phyloP scores from a whole-genome alignment of 2,329 filamentous ascomycete species.

The Colletotrichum liriopes region DNA sequence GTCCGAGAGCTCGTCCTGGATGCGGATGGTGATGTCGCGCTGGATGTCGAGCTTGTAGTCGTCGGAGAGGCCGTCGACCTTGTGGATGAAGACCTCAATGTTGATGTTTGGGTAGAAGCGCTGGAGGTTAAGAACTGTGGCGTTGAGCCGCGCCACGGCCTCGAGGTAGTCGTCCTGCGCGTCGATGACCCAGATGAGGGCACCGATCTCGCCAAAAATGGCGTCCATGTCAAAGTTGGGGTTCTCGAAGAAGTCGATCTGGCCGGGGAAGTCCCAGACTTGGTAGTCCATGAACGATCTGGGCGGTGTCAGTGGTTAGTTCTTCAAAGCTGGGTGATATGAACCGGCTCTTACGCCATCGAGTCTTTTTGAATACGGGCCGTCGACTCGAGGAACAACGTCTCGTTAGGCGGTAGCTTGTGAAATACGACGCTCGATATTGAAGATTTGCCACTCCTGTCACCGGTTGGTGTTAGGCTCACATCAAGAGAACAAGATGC shows the following conservation, averaged over 20 bases:
- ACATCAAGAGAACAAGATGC: not conserved
- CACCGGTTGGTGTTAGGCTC: not conserved
- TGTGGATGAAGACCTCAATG: conserved; percentile 99
- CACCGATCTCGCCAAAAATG: conserved; percentile 95
- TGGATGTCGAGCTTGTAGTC: conserved; percentile 98
- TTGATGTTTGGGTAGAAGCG: conserved; percentile 93
- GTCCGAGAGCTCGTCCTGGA: conserved; percentile 95
- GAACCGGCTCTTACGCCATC: conserved; percentile 80
- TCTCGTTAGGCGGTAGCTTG: conserved; percentile 96
- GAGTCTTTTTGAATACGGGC: conserved; percentile 94
- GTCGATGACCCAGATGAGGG: conserved; percentile 98
- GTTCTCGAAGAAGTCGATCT: conserved; percentile 90
- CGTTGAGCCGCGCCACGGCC: conserved; percentile 87
- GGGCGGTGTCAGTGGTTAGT: conserved; percentile 11
- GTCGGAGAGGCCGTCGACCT: conserved; percentile 96
- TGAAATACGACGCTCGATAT: conserved; percentile 99
- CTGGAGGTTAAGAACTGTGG: conserved; percentile 90
- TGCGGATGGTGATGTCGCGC: conserved; percentile 95
- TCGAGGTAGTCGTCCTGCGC: conserved; percentile 98
- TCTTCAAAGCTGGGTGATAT: not conserved
- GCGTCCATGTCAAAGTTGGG: conserved; percentile 91
- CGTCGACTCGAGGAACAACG: conserved; percentile 94
- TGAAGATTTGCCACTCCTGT: conserved; percentile 96
- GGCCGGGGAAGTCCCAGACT: conserved; percentile 97
- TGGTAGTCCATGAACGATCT: conserved; percentile 99